Percentiles rank a stretch among this genome's conserved stretches.
Evolutionary conservation across 2,329 filamentous ascomycete species (phyloP).

Genomic region (Malbranchea zuffiana): DNA sequence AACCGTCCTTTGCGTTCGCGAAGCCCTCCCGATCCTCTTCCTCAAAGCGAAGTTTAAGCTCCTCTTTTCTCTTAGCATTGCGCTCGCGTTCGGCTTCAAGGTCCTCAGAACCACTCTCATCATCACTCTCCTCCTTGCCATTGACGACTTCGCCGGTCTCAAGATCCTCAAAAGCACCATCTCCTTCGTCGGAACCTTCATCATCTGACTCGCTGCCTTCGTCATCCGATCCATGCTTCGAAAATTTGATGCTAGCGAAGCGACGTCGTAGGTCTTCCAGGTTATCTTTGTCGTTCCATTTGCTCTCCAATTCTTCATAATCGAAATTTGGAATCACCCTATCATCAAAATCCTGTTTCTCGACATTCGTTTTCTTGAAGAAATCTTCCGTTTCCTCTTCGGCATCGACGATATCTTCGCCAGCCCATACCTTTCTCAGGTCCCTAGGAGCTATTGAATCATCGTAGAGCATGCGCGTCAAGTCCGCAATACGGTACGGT

Average conservation of each 20-base stretch:
- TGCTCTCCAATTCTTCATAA: conserved; percentile 67
- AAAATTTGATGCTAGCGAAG: conserved; percentile 61
- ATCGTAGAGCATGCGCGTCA: conserved; percentile 84
- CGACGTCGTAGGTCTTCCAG: conserved; percentile 62
- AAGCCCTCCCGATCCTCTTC: conserved; percentile 97
- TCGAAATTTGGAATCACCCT: conserved; percentile 68
- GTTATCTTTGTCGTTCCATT: conserved; percentile 73
- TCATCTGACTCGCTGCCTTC: conserved; percentile 45
- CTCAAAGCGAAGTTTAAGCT: conserved; percentile 87
- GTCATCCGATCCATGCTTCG: conserved; percentile 43
- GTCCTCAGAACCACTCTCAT: conserved; percentile 29
- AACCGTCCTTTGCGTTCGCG: conserved; percentile 69
- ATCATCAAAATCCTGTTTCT: conserved; percentile 53
- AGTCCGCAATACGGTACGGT: conserved; percentile 66
- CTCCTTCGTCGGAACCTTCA: conserved; percentile 51
- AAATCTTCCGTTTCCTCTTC: conserved; percentile 58
- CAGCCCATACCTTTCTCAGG: conserved; percentile 67
- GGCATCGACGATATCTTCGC: conserved; percentile 46
- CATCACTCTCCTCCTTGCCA: conserved; percentile 25
- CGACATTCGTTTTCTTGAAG: conserved; percentile 46
- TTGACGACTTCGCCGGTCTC: conserved; percentile 57
- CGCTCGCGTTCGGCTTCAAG: conserved; percentile 82
- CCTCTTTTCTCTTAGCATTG: conserved; percentile 87
- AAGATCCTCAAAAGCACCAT: conserved; percentile 75
- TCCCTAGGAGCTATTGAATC: conserved; percentile 62